These are phyloP conservation scores for Cardamine chenopodiifolia DNA, from an alignment of 345 rosid species.

Conservation along the genomic window DNA sequence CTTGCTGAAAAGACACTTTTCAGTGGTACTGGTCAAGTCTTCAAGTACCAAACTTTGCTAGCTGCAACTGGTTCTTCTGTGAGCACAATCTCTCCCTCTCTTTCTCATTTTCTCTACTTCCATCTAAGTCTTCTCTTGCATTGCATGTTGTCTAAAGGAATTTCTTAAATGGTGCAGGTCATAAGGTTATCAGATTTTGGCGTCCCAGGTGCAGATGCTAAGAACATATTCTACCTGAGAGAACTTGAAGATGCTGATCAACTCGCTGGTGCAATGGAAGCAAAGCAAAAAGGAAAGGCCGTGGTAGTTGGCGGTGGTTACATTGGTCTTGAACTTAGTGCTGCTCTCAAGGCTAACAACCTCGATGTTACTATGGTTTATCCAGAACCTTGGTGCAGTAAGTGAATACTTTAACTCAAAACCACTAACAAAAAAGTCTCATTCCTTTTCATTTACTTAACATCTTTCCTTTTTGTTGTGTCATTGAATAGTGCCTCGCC, in stretches of 20 bases:
- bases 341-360: conserved; percentile 71
- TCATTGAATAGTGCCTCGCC: conserved; percentile 84
- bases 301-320: conserved; percentile 96
- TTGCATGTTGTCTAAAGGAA: not conserved
- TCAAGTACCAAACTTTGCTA: conserved; percentile 66
- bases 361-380: conserved; percentile 81
- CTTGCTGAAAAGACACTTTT: conserved; percentile 67
- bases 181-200: conserved; percentile 48
- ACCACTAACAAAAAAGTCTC: not conserved
- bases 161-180: conserved; percentile 43
- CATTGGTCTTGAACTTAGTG: conserved; percentile 93
- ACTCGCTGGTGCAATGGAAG: conserved; percentile 34
- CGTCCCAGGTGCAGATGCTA: conserved; percentile 46
- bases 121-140: not conserved
- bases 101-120: not conserved
- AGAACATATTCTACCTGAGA: conserved; percentile 45
- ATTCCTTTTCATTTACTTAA: not conserved
- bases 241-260: conserved; percentile 40
- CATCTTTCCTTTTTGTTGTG: conserved; percentile 46
- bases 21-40: conserved; percentile 63
- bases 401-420: conserved; percentile 15
- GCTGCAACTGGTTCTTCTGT: conserved; percentile 85
- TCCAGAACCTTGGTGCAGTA: conserved; percentile 51
- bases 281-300: conserved; percentile 69
- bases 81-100: conserved; percentile 13